phyloP scores from a whole-genome alignment of 2,329 filamentous ascomycete species.

The Clonostachys sp. region DNA sequence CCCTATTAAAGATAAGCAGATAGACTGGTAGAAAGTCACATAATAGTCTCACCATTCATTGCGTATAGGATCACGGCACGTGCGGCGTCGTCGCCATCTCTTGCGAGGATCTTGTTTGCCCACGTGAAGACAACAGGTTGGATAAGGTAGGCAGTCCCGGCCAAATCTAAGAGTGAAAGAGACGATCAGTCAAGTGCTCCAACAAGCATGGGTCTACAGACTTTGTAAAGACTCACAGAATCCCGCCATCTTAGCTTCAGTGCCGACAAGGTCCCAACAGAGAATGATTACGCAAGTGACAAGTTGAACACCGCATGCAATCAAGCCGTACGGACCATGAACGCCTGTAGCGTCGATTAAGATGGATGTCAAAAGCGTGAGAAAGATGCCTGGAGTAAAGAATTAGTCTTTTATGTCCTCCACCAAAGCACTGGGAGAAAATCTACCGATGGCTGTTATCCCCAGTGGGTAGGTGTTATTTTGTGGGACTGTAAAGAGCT shows the following conservation, averaged over 20 bases:
- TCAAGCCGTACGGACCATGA: constrained; percentile 23
- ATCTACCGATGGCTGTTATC: constrained; percentile 21
- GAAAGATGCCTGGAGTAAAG: constrained; percentile 8
- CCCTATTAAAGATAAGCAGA: not conserved
- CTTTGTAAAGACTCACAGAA: constrained; percentile 5
- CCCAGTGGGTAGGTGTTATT: constrained; percentile 31
- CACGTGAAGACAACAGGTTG: constrained; percentile 32
- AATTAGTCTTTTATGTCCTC: not conserved
- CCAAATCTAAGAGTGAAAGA: constrained; percentile 16
- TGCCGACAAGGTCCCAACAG: constrained; percentile 16
- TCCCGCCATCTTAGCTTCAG: constrained; percentile 11
- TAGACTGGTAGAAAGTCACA: too few species aligned
- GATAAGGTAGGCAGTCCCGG: constrained; percentile 31
- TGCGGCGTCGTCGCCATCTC: constrained; percentile 27
- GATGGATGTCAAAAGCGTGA: constrained; percentile 24
- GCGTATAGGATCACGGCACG: constrained; percentile 26
- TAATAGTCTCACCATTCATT: constrained; percentile 21
- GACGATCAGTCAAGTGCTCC: constrained; percentile 14
- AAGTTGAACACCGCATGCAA: constrained; percentile 23
- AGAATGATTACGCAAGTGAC: constrained; percentile 24
- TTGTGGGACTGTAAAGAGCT: constrained; percentile 17
- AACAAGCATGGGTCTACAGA: not conserved
- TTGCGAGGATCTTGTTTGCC: constrained; percentile 28
- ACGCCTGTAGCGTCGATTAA: constrained; percentile 27
- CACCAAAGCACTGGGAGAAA: not conserved